Conservation (phyloP, 441 rosid species). For the Erysimum pusillum region DNA sequence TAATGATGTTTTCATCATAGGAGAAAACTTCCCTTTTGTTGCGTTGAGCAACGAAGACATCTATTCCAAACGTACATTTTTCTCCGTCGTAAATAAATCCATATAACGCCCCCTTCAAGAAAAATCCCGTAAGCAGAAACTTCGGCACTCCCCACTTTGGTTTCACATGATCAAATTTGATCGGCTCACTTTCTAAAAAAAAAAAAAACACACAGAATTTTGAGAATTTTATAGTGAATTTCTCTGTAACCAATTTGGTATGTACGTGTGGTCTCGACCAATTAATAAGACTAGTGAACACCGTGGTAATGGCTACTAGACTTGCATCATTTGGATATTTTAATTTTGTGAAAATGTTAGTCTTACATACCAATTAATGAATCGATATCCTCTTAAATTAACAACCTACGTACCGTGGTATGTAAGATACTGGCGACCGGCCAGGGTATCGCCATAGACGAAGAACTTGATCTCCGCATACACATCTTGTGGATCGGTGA, state of each 20-base stretch:
- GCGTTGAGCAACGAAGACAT: conserved; percentile 35
- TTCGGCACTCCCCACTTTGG: neutral
- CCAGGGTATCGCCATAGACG: neutral
- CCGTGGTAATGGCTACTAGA: no score
- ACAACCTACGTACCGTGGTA: neutral
- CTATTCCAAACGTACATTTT: conserved; percentile 24
- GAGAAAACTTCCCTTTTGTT: conserved; percentile 8
- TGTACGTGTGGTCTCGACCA: no score
- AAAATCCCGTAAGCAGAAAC: fast-evolving
- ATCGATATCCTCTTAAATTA: neutral
- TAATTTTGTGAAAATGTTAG: neutral
- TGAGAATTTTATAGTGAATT: neutral
- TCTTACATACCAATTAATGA: neutral
- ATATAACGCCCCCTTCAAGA: fast-evolving
- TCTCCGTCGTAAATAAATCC: neutral
- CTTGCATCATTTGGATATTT: neutral
- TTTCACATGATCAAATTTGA: neutral
- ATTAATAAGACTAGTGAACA: no score
- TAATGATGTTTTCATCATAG: neutral
- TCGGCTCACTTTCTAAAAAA: conserved; percentile 10
- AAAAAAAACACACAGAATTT: neutral
- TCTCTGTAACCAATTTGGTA: no score
- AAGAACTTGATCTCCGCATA: conserved; percentile 40
- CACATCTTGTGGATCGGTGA: conserved; percentile 19
- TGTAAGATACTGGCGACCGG: neutral